phyloP scores from a whole-genome alignment of 352 stramenopile genomes.

The Pythium phragmitis region DNA sequence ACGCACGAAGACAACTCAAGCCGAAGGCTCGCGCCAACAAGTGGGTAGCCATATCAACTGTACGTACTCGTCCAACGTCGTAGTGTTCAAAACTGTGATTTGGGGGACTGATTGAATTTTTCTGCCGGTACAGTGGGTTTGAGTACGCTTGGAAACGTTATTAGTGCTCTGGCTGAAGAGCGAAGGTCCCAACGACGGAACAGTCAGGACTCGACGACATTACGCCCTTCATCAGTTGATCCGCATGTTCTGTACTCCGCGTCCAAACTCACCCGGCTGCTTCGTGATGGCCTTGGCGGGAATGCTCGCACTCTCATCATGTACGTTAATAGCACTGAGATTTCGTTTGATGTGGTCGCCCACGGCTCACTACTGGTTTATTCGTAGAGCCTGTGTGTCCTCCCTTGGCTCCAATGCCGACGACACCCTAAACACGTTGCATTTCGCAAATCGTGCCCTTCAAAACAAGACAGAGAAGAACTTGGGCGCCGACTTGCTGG shows the following conservation, averaged over 20 bases:
- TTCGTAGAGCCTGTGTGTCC: conserved; percentile 63
- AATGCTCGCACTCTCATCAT: conserved; percentile 64
- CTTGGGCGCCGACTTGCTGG: conserved; percentile 3
- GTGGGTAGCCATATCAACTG: conserved; percentile 69
- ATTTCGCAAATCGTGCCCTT: conserved; percentile 73
- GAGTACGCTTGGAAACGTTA: conserved; percentile 51
- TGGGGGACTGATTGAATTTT: not conserved
- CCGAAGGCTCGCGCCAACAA: conserved; percentile 45
- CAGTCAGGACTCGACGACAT: conserved; percentile 14
- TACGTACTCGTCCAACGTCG: conserved; percentile 11
- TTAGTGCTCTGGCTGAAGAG: conserved; percentile 53
- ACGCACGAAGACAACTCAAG: conserved; percentile 50
- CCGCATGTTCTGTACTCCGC: conserved; percentile 42
- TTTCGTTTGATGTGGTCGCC: not conserved
- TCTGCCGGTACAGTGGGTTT: conserved; percentile 35
- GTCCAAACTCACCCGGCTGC: conserved; percentile 53
- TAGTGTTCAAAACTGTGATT: not conserved
- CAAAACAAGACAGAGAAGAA: conserved; percentile 78
- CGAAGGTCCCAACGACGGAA: conserved; percentile 26
- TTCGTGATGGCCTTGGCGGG: conserved; percentile 52
- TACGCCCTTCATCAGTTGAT: conserved; percentile 24
- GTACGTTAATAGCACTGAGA: conserved; percentile 22
- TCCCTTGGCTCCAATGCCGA: conserved; percentile 42
- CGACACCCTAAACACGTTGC: conserved; percentile 67
- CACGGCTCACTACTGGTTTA: not conserved